These are phyloP conservation scores for Colletotrichum costaricense DNA, from an alignment of 2,329 filamentous ascomycete genomes.

Conservation along the genomic window DNA sequence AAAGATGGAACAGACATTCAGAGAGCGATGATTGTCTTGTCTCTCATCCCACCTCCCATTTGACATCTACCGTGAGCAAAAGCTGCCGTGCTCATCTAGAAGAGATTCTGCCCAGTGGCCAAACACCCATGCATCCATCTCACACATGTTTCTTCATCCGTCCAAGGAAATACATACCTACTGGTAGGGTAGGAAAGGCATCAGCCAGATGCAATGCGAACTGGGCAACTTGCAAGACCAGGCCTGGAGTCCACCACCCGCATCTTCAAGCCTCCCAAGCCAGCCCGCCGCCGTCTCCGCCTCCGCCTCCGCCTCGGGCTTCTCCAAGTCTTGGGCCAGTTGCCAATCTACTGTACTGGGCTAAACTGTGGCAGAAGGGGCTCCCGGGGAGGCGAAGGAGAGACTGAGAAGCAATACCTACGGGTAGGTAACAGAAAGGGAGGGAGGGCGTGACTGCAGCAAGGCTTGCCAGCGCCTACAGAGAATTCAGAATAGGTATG, in stretches of 20 bases:
- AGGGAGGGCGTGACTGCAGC: constrained; percentile 22
- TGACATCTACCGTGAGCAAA: neutral
- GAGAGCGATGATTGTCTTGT: neutral
- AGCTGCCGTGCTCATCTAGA: constrained; percentile 3
- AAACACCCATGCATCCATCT: neutral
- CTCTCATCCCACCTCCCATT: neutral
- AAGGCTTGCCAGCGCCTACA: neutral
- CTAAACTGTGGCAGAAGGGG: neutral
- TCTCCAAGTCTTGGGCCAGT: neutral
- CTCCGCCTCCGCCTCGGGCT: neutral
- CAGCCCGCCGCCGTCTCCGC: neutral
- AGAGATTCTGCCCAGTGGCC: neutral
- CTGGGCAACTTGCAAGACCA: neutral
- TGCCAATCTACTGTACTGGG: neutral
- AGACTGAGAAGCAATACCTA: neutral
- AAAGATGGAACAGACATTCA: neutral
- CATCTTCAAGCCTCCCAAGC: neutral
- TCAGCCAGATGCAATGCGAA: neutral
- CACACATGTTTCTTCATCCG: neutral
- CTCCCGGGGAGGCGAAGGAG: neutral
- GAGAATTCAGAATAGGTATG: no score
- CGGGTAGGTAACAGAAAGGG: no score
- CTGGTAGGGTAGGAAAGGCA: neutral
- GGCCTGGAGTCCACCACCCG: neutral
- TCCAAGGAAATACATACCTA: neutral